Base-by-base conservation (phyloP, 148 eudicot species). In the Bassia scoparia region DNA sequence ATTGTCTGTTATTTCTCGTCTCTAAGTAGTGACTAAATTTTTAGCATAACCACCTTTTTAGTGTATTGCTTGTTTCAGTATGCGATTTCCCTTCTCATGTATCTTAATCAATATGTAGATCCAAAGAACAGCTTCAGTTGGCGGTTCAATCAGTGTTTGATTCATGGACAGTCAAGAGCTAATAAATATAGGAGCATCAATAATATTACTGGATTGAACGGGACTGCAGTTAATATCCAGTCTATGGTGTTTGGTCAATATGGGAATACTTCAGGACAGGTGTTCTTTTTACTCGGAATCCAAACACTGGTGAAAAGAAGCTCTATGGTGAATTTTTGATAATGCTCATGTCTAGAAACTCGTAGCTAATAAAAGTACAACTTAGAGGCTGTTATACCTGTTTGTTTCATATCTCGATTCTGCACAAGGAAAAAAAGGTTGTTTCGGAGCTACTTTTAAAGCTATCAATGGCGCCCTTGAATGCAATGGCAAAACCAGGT, bases 201-300 rank as follows among this genome's bases (percentile, higher is more conserved):
- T 85, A 89, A 92, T 68, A 92, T 96, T 78, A 87, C 83, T 13
- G 97, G 99, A 20, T 74, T 96, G 75, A 92, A 84, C 80, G 99
- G 99, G 16, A 96, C 99, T 53, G 99, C 99, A 17, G 99, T 96
- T 26, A 96, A 96, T 74, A 92, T 96, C 78, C 99, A 96, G 72
- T 84, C 86, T 58, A 96, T 96, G 99, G 99, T 96, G 35, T 96
- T 96, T 74, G 99, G 99, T 17, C 92, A 96, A 80, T 90, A 92
- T 97, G 99, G 99, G 60, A 77, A 92, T 79, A 92, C 99, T 79
- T 96, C 99, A 20, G 99, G 59, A 96, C 99, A 2, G 99, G 99
- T 35, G 99, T 96, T 69, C 91, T 96, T 33, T 96, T 96, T 81
- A 96, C 99, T 33, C 88, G 99, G 64, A 92, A 92, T 74, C 99